These are phyloP conservation scores for Ophioceras dolichostomum DNA, from an alignment of 2,329 filamentous ascomycete genomes.

Conservation along the genomic window DNA sequence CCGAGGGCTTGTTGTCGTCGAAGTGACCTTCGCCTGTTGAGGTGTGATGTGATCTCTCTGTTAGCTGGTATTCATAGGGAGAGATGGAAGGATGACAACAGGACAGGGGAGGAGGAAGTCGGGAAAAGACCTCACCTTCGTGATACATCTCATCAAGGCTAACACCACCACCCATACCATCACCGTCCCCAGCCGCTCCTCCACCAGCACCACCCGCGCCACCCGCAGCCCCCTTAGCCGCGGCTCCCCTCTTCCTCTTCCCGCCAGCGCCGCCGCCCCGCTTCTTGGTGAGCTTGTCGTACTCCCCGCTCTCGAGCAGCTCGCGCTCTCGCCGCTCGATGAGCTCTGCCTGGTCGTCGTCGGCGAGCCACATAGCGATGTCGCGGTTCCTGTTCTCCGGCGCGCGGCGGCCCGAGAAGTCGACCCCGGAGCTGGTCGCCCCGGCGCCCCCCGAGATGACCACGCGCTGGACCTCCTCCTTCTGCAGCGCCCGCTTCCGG, in stretches of 20 bases:
- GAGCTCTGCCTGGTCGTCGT: constrained; percentile 89
- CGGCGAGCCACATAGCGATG: constrained; percentile 96
- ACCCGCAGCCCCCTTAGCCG: constrained; percentile 17
- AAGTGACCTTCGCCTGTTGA: constrained; percentile 83
- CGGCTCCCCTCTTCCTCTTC: no score
- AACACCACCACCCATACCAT: constrained; percentile 25
- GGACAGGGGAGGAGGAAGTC: neutral
- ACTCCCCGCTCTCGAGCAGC: constrained; percentile 59
- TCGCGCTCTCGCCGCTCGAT: constrained; percentile 91
- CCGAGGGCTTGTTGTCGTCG: constrained; percentile 73
- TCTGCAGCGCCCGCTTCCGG: constrained; percentile 89
- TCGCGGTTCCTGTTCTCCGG: constrained; percentile 93
- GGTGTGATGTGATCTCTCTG: constrained; percentile 21
- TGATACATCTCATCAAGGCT: constrained; percentile 98
- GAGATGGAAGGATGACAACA: no score
- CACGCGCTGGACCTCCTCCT: constrained; percentile 96
- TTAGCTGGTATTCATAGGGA: no score
- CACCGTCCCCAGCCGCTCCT: constrained; percentile 16
- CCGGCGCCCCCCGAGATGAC: constrained; percentile 81
- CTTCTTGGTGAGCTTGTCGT: constrained; percentile 49
- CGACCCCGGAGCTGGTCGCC: constrained; percentile 51
- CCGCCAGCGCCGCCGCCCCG: constrained; percentile 41
- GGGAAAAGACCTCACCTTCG: constrained; percentile 60
- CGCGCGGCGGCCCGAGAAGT: constrained; percentile 85
- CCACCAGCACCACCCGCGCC: constrained; percentile 20